phyloP scores from a whole-genome alignment of 2,329 filamentous ascomycete species.

The Metarhizium humberi region DNA sequence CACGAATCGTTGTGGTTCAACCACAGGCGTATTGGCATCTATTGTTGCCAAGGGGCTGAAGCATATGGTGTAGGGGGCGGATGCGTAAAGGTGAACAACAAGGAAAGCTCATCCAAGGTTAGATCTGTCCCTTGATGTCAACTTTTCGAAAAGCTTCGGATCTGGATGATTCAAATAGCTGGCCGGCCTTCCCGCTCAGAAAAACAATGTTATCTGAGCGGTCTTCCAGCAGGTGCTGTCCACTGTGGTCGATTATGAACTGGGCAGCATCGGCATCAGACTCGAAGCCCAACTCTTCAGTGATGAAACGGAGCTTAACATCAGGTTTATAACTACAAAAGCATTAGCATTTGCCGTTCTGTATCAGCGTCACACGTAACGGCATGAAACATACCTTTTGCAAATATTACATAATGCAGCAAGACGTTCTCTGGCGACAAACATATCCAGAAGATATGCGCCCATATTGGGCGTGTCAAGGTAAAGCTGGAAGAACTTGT shows the following conservation, averaged over 20 bases:
- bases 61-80: background rate
- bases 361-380: background rate
- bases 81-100: background rate
- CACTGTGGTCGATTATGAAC: slow-evolving; percentile 77
- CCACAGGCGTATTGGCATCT: background rate
- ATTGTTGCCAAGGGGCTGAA: background rate
- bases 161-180: slow-evolving; percentile 66
- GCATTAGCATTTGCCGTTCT: background rate
- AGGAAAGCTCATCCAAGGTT: slow-evolving; percentile 21
- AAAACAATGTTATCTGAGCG: slow-evolving; percentile 65
- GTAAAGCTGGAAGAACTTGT: slow-evolving; percentile 96
- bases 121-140: slow-evolving; percentile 97
- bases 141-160: slow-evolving; percentile 71
- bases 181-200: slow-evolving; percentile 61
- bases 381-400: slow-evolving; percentile 59
- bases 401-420: slow-evolving; percentile 86
- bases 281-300: slow-evolving; percentile 92
- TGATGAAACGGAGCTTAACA: slow-evolving; percentile 82
- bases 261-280: slow-evolving; percentile 83
- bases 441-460: slow-evolving; percentile 98
- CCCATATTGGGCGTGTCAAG: slow-evolving; percentile 94
- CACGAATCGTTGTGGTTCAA: background rate
- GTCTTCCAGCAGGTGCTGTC: slow-evolving; percentile 68
- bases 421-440: slow-evolving; percentile 86
- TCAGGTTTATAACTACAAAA: slow-evolving; percentile 75